phyloP scores from a whole-genome alignment of 2,329 filamentous ascomycete genomes.

The Alternaria sp. region DNA sequence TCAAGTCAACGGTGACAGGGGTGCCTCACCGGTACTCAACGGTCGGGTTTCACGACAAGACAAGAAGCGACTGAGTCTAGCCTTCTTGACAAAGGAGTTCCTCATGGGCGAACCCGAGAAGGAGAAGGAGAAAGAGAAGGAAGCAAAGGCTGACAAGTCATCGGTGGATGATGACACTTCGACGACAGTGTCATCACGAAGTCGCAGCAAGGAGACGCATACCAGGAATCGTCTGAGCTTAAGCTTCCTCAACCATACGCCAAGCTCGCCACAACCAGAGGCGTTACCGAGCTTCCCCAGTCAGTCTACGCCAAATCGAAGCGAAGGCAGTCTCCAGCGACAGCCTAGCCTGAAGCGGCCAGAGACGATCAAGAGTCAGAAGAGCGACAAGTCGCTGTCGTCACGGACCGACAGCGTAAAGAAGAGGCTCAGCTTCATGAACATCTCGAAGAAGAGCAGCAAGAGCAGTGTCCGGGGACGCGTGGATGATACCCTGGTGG shows the following conservation, averaged over 20 bases:
- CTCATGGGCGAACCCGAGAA: slow-evolving; percentile 31
- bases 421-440: slow-evolving; percentile 80
- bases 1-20: slow-evolving; percentile 34
- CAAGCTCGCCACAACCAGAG: slow-evolving; percentile 37
- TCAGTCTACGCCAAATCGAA: slow-evolving; percentile 19
- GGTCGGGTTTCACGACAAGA: slow-evolving; percentile 42
- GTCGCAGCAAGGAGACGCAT: slow-evolving; percentile 41
- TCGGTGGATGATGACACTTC: slow-evolving; percentile 31
- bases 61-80: slow-evolving; percentile 49
- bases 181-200: slow-evolving; percentile 31
- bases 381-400: slow-evolving; percentile 53
- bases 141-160: slow-evolving; percentile 24
- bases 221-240: slow-evolving; percentile 37
- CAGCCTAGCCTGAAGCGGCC: slow-evolving; percentile 27
- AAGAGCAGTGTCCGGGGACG: slow-evolving; percentile 56
- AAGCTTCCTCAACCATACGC: slow-evolving; percentile 34
- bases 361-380: slow-evolving; percentile 46
- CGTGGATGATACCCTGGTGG: slow-evolving; percentile 39
- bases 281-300: slow-evolving; percentile 34
- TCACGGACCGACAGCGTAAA: slow-evolving; percentile 64
- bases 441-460: slow-evolving; percentile 72
- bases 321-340: slow-evolving; percentile 27
- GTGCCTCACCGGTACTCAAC: slow-evolving; percentile 29
- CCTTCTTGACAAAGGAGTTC: slow-evolving; percentile 47
- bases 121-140: slow-evolving; percentile 22